Evolutionary conservation across 768 basidiomycete genomes (phyloP), one percentile per base, ranked within the genome.

Genomic region (Hebeloma cylindrosporum): DNA sequence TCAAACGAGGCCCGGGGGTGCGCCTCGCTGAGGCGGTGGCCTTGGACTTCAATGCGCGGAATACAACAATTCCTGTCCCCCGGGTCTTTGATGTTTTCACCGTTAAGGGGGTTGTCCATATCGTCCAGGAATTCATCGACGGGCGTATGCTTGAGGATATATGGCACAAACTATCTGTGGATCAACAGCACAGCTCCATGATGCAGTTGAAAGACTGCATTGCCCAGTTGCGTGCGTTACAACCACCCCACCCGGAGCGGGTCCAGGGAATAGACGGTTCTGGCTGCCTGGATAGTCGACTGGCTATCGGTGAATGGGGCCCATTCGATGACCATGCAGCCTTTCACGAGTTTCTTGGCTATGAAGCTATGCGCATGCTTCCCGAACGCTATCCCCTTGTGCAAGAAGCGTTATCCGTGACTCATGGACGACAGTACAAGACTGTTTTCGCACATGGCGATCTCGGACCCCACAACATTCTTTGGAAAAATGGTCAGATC

Each of bases 361-460:
- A 45, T 11, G 37, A 27, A 5, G 5, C 18, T 17, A 17, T 40
- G 13, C 11, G 22, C 16, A 34, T 9, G 11, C 13, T 9, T n/a
- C n/a, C 45, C 14, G 34, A 44, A 20, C 28, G 33, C 8, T 45
- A 48, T 26, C 37, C 35, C 26, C 35, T 38, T 17, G 25, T 44
- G 17, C 51, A 38, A 26, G 48, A 45, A 23, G 28, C 43, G 2
- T 43, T 47, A 10, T 23, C 40, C 13, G 51, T 43, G 20, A 31
- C 37, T 9, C 7, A 20, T 23, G 40, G 23, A 29, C 43, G 29
- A 22, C 21, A 18, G 14, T 55, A 50, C 21, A 37, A 23, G 35
- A 51, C 43, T 3, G 46, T 51, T 26, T 55, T 51, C 42, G 26
- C 50, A 18, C 57, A 53, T 37, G 51, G 51, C n/a, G 51, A 53